Base-by-base conservation (phyloP, 768 basidiomycete species). In the Flagelloscypha sp. region DNA sequence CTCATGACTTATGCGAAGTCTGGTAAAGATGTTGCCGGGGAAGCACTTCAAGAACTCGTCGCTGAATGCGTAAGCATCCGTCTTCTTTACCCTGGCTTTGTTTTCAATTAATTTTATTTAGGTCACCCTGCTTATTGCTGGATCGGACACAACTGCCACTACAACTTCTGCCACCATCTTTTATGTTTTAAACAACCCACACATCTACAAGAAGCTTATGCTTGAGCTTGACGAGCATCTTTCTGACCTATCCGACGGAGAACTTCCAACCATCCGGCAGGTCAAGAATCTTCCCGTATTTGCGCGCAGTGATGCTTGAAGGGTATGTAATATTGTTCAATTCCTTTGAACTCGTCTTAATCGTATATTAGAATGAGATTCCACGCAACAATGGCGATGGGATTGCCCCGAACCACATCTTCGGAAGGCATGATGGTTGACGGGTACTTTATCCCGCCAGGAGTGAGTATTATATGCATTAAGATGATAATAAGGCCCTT, bases 321-420 rank as follows among this genome's bases (percentile, higher is more conserved):
- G n/a, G n/a, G n/a, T n/a, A n/a, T n/a, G n/a, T n/a, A n/a, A n/a
- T n/a, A n/a, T n/a, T n/a, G n/a, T n/a, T n/a, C n/a, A n/a, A n/a
- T n/a, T n/a, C n/a, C n/a, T n/a, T n/a, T n/a, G n/a, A n/a, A n/a
- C n/a, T n/a, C n/a, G n/a, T n/a, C n/a, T n/a, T n/a, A n/a, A 35
- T n/a, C 15, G 16, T 18, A 30, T 23, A 18, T 10, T 23, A 55
- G 56, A 0, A 48, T 65, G 18, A 49, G 62, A 1, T 42, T 56
- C 17, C 54, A 58, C 38, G 58, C 57, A 7, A 60, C 59, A 16
- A 56, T 54, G 13, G 59, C 59, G 3, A 57, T 63, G 18, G 63
- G 61, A 3, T 46, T 63, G 1, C 59, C 55, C 15, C 47, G 63
- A 16, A 29, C 48, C 13, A 60, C 57, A 8, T 58, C 59, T 16